A percentile compares a stretch with the other conserved stretches of the same genome.
Evolutionary conservation across 345 rosid genomes (phyloP).

Genomic region (Linum tenue): DNA sequence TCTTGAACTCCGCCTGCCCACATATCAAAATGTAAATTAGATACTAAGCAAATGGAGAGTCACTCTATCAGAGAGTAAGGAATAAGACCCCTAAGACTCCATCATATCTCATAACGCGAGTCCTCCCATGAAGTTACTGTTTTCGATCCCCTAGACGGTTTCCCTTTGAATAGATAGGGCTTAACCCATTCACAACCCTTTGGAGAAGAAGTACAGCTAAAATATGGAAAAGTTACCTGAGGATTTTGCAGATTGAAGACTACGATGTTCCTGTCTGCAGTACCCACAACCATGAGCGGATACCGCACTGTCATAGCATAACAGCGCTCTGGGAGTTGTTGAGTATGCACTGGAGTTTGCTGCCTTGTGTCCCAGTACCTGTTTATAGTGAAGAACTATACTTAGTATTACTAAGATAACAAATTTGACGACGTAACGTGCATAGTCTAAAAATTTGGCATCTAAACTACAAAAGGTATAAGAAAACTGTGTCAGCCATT

Average conservation of each 20-base stretch:
- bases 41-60: not conserved
- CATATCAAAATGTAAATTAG: not conserved
- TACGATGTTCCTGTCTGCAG: constrained; percentile 88
- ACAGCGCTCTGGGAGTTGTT: constrained; percentile 92
- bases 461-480: not conserved
- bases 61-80: not conserved
- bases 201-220: not conserved
- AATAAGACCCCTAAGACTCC: not conserved
- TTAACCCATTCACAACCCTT: not conserved
- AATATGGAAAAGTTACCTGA: constrained; percentile 44
- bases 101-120: not conserved
- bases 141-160: not conserved
- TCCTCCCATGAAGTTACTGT: not conserved
- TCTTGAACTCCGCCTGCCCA: constrained; percentile 74
- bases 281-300: constrained; percentile 94
- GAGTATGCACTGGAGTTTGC: constrained; percentile 76
- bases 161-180: not conserved
- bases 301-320: constrained; percentile 72
- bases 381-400: constrained; percentile 7
- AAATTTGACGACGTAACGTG: not conserved
- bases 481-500: not conserved
- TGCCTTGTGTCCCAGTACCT: constrained; percentile 98
- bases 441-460: not conserved
- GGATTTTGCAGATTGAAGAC: constrained; percentile 83
- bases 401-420: not conserved